These are phyloP conservation scores for Sequoiadendron giganteum DNA, from an alignment of 75 land plant species.

Conservation along the genomic window DNA sequence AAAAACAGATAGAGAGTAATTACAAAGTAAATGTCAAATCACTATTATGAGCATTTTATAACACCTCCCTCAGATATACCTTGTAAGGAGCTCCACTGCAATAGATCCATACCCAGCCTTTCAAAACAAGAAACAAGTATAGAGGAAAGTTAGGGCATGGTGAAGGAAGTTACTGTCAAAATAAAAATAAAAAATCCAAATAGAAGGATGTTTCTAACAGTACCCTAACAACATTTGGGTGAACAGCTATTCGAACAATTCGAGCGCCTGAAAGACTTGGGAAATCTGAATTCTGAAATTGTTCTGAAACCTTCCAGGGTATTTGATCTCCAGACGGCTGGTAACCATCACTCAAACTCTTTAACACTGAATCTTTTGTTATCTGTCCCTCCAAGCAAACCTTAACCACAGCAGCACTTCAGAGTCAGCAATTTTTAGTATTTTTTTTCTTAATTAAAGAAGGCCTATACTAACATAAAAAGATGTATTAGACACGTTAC, in stretches of 20 bases:
- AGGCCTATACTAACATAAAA: not conserved
- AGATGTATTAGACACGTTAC: not conserved
- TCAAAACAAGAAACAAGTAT: conserved; percentile 10
- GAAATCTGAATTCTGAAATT: conserved; percentile 85
- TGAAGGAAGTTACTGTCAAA: not conserved
- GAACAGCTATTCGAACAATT: conserved; percentile 98
- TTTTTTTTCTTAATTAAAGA: not conserved
- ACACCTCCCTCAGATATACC: conserved; percentile 29
- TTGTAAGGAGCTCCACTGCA: conserved; percentile 83
- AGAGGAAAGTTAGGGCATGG: not conserved
- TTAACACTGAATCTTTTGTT: conserved; percentile 78
- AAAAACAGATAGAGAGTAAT: not conserved
- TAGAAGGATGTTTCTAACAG: not conserved
- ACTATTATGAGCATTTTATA: not conserved
- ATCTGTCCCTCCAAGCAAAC: conserved; percentile 94
- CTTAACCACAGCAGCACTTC: conserved; percentile 26
- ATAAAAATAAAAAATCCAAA: not conserved
- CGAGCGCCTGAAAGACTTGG: conserved; percentile 97
- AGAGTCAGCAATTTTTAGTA: not conserved
- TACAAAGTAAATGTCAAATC: not conserved
- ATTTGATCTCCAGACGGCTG: conserved; percentile 96
- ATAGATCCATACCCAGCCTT: conserved; percentile 93
- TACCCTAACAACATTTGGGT: conserved; percentile 89
- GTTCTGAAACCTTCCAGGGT: conserved; percentile 97
- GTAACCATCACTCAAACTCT: conserved; percentile 77